Base-by-base conservation (phyloP, 306 rosid species). In the Purshia tridentata region DNA sequence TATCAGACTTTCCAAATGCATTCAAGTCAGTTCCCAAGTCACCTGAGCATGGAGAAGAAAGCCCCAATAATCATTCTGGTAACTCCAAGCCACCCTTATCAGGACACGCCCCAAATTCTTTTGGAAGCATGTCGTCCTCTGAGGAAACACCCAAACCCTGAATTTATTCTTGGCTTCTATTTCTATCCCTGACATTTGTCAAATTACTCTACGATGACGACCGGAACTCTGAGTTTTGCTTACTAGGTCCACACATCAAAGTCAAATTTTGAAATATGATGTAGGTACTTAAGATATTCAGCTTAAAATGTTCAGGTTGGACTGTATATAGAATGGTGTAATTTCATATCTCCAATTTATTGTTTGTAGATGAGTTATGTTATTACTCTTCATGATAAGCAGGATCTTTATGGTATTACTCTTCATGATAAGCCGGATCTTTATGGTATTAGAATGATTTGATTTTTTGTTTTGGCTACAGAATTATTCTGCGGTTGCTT, bases 1-100 rank as follows among this genome's bases (percentile, higher is more conserved):
- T 41, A 56, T 46, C 66, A 52, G 98, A 94, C 62, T 83, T 81
- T 62, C 88, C 81, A 84, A 83, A 87, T 73, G 86, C 94, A 51
- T 82, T 88, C 76, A 83, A 83, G 84, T 79, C 90, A 22, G 60
- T 77, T 45, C 67, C 77, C 57, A 88, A 68, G 79, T 57, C 88
- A 65, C 65, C 77, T 18, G 93, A 84, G 44, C 87, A 70, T 18
- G 88, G 58, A 23, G 93, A 88, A 56, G 86, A 84, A 67, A 69
- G 80, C 79, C 59, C 68, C 60, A 86, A 71, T 84, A 79, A 81
- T 60, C 85, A 83, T 50, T 48, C 66, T 58, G 75, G 80, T 52
- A 88, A 81, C 76, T 76, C 84, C 45, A 80, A 73, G 68, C 67
- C 82, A 69, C 73, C 83, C 44, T 77, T 41, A 56, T 46, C 66